phyloP scores from a whole-genome alignment of 2,329 filamentous ascomycete species.

The Rutstroemia sp. region DNA sequence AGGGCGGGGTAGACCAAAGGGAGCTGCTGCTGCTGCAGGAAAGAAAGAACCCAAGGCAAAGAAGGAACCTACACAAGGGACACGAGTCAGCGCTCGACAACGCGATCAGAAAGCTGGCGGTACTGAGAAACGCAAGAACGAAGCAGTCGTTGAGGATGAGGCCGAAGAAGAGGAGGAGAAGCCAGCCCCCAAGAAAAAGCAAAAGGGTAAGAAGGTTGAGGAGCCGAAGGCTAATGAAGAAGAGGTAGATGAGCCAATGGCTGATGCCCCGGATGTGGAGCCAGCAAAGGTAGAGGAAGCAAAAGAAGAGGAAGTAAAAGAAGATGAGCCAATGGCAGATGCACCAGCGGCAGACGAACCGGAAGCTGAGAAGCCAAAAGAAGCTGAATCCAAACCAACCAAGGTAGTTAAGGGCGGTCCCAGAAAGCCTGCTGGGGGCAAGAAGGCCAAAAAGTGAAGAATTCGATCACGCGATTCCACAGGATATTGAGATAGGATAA shows the following conservation, averaged over 20 bases:
- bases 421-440: background rate
- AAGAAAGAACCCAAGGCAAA: background rate
- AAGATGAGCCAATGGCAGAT: background rate
- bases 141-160: background rate
- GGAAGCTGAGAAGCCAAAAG: background rate
- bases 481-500: too few species aligned
- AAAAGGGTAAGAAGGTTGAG: background rate
- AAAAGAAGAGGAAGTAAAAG: too few species aligned
- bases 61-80: background rate
- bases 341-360: background rate
- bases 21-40: background rate
- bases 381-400: background rate
- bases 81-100: background rate
- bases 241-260: background rate
- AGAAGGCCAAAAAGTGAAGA: constrained; percentile 5
- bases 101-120: background rate
- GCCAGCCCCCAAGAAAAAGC: background rate
- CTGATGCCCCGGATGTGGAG: too few species aligned
- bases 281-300: too few species aligned
- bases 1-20: background rate
- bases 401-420: background rate
- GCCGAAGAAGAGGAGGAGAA: background rate
- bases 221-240: background rate
- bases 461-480: too few species aligned
- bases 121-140: constrained; percentile 4